These are phyloP conservation scores for Apiospora kogelbergensis DNA, from an alignment of 2,329 filamentous ascomycete genomes.

Conservation along the genomic window DNA sequence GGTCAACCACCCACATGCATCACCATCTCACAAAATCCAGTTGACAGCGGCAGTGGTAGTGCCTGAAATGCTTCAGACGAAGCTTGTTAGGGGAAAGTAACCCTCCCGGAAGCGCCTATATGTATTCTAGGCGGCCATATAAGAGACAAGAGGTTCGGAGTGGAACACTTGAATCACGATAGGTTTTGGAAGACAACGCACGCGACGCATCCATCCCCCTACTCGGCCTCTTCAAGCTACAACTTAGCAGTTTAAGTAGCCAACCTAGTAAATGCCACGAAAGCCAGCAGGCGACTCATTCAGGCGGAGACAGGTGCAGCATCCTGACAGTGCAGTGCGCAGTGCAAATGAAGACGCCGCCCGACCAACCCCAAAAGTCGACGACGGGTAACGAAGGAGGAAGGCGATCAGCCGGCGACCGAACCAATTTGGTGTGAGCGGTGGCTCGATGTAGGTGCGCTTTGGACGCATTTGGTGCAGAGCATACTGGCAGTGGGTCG, in stretches of 20 bases:
- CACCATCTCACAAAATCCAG: not conserved
- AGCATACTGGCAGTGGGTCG: not conserved
- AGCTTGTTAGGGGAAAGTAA: not conserved
- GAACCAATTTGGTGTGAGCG: not conserved
- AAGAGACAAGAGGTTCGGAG: conserved; percentile 1
- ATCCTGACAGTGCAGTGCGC: not conserved
- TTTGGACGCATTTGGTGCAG: conserved; percentile 1
- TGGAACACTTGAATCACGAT: not conserved
- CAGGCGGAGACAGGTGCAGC: not conserved
- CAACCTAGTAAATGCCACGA: too few relatives aligned
- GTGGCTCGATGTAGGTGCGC: not conserved
- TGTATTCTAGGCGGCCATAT: not conserved
- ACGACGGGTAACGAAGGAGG: not conserved
- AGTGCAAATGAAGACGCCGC: not conserved
- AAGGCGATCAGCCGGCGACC: not conserved
- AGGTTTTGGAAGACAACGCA: not conserved
- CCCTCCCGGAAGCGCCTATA: not conserved
- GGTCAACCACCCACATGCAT: not conserved
- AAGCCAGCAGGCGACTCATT: not conserved
- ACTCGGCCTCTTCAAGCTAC: not conserved
- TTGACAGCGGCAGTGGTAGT: not conserved
- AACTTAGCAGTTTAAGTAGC: not conserved
- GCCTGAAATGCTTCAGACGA: not conserved
- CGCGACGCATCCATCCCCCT: not conserved
- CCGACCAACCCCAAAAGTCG: not conserved